Base-by-base conservation (phyloP, 768 basidiomycete species). In the Lentinula aciculospora region DNA sequence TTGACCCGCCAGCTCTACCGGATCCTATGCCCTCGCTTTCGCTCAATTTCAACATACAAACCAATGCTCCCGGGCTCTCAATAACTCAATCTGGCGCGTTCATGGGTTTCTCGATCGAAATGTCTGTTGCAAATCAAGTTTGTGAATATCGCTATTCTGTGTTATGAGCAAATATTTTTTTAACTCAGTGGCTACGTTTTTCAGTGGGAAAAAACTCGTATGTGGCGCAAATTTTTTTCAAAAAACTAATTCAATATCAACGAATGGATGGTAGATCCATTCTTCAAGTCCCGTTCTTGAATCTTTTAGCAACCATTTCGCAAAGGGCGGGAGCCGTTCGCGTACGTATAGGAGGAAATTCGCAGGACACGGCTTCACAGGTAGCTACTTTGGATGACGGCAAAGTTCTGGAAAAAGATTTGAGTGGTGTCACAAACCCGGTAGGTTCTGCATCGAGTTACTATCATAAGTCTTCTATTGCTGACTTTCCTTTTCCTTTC, bases 61-160 rank as follows among this genome's bases (percentile, higher is more conserved):
- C 67, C 60, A 67, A 66, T 10, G 71, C 71, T 8, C 49, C 63
- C 1, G 72, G 71, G 12, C 61, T 72, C 1, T 75, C 76, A 4
- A 74, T 77, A 29, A 61, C 64, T 9, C 74, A 75, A 55, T 66
- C 64, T 32, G 77, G 74, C 39, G 64, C 67, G 1, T 78, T 78
- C 58, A 67, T 84, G 51, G 85, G 85, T 0, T 86, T 86, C 61
- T 80, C 77, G 1, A 73, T 88, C 29, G 86, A 88, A 68, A 76
- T 86, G 72, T 83, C 82, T 19, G 81, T 86, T 7, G 76, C 78
- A 3, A 79, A 80, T 58, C 79, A 81, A 69, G 71, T 84, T 48
- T 70, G 82, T 83, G 63, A 69, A 81, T 78, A 8, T 48, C 19
- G 39, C 51, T 39, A 21, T 8, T 27, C 2, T 57, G 13, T 7